Base-by-base conservation (phyloP, 257 asterid species). In the Nicotiana otophora region DNA sequence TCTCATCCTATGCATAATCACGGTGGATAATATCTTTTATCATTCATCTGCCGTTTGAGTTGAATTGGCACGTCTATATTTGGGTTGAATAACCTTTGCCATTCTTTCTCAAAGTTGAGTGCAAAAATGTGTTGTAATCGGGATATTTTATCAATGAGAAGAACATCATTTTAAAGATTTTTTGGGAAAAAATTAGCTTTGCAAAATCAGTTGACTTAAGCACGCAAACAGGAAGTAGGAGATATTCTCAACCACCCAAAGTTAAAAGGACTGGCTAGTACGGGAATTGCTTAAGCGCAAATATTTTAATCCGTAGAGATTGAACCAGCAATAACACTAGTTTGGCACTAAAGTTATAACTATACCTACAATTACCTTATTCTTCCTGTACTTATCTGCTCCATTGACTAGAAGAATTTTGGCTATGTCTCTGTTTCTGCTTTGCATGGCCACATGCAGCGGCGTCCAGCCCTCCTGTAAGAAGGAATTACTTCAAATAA, bases 401-500 rank as follows among this genome's bases (percentile, higher is more conserved):
- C 99, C 98, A 84, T 89, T 92, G 82, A 92, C 91, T 78, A 94
- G 48, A 88, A 96, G 84, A 83, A 94, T 63, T 90, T 96, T 96
- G 2, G 82, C 92, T 81, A 93, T 89, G 75, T 90, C 87, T 86
- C 98, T 88, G 89, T 96, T 93, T 90, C 99, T 89, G 67, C 97
- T 93, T 83, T 96, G 99, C 86, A 93, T 85, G 82, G 98, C 97
- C 66, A 96, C 92, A 11, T 94, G 99, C 85, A 96, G 82, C 5
- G 99, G 95, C 51, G 98, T 93, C 99, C 99, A 96, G 66, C 98
- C 98, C 82, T 91, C 98, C 99, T 96, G 81, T 46, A 82, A 10
- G 14, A 70, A 75, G 79, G 79, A 82, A 65, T 54, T 11, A 34
- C 17, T 4, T 4, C 19, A 10, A 19, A 65, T 66, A 54, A 68